Evolutionary conservation across 257 asterid genomes (phyloP), one percentile per base, ranked within the genome.

Genomic region (Parsonsia alboflavescens): DNA sequence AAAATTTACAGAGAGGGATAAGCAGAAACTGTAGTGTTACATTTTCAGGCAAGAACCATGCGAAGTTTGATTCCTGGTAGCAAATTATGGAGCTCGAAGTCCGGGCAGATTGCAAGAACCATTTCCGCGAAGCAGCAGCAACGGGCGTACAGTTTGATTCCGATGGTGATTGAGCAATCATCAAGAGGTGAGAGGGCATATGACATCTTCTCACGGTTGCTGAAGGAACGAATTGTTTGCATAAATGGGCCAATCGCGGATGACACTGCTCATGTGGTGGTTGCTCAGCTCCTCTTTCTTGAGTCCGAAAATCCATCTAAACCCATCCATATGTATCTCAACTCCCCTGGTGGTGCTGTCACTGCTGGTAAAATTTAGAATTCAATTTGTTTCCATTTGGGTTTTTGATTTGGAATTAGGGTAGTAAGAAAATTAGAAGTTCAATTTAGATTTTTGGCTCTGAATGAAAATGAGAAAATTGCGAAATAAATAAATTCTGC

Each of bases 91-190:
- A 71, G 77, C 71, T 65, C 39, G 8, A 45, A 28, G 2, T 78
- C 78, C 50, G 50, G 78, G 68, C 73, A 70, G 24, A 52, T 73
- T 76, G 24, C 81, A 77, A 81, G 70, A 66, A 71, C 49, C 58
- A 13, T 82, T 10, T 5, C 52, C 28, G 22, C 76, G 17, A 30
- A 63, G 41, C 75, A 70, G 61, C 68, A 49, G 39, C 63, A 36
- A 10, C 46, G 97, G 75, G 73, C 79, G 15, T 93, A 86, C 78
- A 84, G 94, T 42, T 79, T 88, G 79, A 84, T 91, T 53, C 97
- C 98, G 0, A 93, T 90, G 97, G 98, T 93, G 78, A 88, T 93
- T 64, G 97, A 93, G 83, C 97, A 91, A 75, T 91, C 98, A 13
- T 87, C 97, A 5, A 75, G 96, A 57, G 98, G 97, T 30, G 98